Conservation (phyloP, 257 asterid genomes). For the Solanum tarapatanum region DNA sequence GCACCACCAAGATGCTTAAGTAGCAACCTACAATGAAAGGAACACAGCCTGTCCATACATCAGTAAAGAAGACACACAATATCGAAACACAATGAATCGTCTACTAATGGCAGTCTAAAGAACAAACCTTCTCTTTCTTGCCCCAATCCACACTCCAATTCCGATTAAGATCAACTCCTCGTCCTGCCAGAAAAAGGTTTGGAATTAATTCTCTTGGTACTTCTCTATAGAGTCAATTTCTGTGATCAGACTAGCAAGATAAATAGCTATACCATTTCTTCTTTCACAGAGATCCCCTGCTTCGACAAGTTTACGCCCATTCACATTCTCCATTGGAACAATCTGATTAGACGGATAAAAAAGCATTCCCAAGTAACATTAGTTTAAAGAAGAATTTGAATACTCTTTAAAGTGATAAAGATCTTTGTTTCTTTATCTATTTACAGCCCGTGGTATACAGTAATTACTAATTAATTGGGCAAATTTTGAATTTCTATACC, state of each 20-base stretch:
- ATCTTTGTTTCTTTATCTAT: background rate
- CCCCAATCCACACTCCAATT: conserved; percentile 99
- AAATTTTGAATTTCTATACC: background rate
- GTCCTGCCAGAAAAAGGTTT: conserved; percentile 36
- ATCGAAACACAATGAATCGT: background rate
- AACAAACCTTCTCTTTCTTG: conserved; percentile 81
- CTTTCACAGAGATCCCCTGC: conserved; percentile 95
- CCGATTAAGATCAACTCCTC: conserved; percentile 96
- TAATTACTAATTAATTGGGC: background rate
- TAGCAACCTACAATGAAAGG: background rate
- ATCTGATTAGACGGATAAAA: conserved; percentile 32
- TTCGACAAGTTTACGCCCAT: conserved; percentile 94
- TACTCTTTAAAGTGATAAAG: background rate
- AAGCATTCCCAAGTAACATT: background rate
- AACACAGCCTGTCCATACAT: background rate
- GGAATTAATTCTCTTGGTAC: conserved; percentile 1
- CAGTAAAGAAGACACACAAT: background rate
- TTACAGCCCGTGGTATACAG: background rate
- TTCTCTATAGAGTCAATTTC: background rate
- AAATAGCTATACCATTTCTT: conserved; percentile 58
- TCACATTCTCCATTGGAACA: conserved; percentile 81
- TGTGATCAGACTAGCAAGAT: background rate
- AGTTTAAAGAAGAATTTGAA: background rate
- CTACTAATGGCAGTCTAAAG: background rate
- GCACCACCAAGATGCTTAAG: background rate